A percentile compares a stretch with the other conserved stretches of the same genome.
Conservation (phyloP, 345 rosid species). For the Citrus mangshanensis region DNA sequence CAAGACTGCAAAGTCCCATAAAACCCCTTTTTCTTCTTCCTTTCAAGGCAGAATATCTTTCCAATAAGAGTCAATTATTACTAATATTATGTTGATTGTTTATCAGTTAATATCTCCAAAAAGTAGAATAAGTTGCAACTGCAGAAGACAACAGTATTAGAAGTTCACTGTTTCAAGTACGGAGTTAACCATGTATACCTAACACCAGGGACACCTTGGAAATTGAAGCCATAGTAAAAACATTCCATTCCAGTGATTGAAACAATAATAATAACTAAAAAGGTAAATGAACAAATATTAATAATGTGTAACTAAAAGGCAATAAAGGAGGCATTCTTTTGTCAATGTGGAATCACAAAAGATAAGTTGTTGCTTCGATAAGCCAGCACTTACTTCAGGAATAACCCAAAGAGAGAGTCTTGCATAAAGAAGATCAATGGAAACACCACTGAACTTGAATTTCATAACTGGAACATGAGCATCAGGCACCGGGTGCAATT, state of each 20-base stretch:
- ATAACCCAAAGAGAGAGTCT: constrained; percentile 85
- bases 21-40: too few species aligned
- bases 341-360: neutral
- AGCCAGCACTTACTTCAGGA: constrained; percentile 76
- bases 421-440: constrained; percentile 95
- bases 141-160: neutral
- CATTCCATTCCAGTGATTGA: neutral
- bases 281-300: neutral
- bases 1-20: too few species aligned
- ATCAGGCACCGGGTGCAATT: constrained; percentile 97
- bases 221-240: neutral
- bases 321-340: neutral
- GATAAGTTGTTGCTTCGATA: constrained; percentile 7
- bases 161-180: neutral
- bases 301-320: neutral
- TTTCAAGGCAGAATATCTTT: too few species aligned
- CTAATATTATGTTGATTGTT: neutral
- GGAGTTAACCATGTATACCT: neutral
- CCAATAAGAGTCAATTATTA: neutral
- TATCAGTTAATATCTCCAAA: neutral
- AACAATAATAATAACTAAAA: neutral
- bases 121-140: neutral
- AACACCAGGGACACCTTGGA: neutral
- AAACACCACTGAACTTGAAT: constrained; percentile 86
- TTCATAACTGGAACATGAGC: constrained; percentile 94